phyloP scores from a whole-genome alignment of 169 alveolate genomes.

The Cyclospora cayetanensis region DNA sequence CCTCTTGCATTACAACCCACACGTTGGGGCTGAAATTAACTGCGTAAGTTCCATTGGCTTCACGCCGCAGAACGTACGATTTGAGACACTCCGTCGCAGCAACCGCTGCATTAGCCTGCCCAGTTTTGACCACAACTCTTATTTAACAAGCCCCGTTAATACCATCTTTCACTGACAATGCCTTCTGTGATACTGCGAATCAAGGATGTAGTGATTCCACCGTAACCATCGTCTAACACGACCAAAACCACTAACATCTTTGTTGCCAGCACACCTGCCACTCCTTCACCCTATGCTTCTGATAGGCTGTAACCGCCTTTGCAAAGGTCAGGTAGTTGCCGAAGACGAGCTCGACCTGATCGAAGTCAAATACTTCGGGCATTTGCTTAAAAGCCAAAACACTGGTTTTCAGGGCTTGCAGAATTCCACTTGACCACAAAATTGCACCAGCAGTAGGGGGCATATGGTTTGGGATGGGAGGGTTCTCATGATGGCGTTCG shows the following conservation, averaged over 20 bases:
- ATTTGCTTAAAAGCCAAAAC: slow-evolving; percentile 88
- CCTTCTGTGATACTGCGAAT: too few relatives aligned
- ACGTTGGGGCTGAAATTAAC: slow-evolving; percentile 90
- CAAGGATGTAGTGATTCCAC: too few relatives aligned
- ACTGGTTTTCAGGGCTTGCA: slow-evolving; percentile 91
- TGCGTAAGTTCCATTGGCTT: slow-evolving; percentile 78
- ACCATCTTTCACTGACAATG: too few relatives aligned
- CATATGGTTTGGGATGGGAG: slow-evolving; percentile 84
- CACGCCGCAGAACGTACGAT: slow-evolving; percentile 53
- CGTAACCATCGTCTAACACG: too few relatives aligned
- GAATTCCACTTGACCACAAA: slow-evolving; percentile 91
- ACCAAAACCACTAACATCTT: too few relatives aligned
- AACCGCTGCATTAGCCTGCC: slow-evolving; percentile 37
- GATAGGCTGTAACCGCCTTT: slow-evolving; percentile 54
- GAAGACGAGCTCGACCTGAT: slow-evolving; percentile 80
- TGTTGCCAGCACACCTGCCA: slow-evolving; percentile 64
- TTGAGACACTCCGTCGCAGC: slow-evolving; percentile 56
- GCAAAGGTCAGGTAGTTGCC: slow-evolving; percentile 68
- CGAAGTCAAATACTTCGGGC: slow-evolving; percentile 83
- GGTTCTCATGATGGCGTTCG: slow-evolving; percentile 77
- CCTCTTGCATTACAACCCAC: slow-evolving; percentile 91
- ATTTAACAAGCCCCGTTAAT: too few relatives aligned
- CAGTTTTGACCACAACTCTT: neutral
- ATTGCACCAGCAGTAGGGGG: slow-evolving; percentile 90
- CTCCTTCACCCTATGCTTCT: slow-evolving; percentile 51